Conservation (phyloP, 208 protist genomes). For the Leptomonas seymouri region DNA sequence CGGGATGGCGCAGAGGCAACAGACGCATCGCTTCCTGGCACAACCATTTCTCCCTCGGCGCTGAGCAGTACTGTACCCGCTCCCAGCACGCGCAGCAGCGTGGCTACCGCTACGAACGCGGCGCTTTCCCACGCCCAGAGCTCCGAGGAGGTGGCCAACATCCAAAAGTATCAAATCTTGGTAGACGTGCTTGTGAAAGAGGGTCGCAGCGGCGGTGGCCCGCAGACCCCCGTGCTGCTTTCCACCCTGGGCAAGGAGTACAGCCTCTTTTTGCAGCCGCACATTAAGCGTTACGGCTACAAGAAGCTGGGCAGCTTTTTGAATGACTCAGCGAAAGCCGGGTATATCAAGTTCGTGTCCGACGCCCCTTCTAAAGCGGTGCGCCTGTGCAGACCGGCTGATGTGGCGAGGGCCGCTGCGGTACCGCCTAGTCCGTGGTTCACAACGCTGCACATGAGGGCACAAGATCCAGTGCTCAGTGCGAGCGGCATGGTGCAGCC, state of each 20-base stretch:
- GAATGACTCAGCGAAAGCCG: constrained; percentile 69
- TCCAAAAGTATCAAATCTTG: constrained; percentile 40
- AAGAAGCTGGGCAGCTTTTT: constrained; percentile 83
- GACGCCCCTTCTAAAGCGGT: constrained; percentile 79
- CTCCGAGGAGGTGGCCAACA: constrained; percentile 18
- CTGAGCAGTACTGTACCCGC: background rate
- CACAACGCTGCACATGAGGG: constrained; percentile 39
- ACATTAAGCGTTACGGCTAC: constrained; percentile 64
- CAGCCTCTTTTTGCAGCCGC: constrained; percentile 57
- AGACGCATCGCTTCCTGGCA: background rate
- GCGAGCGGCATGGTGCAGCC: constrained; percentile 3
- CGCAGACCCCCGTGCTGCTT: constrained; percentile 66
- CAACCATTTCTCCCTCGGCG: background rate
- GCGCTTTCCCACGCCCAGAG: background rate
- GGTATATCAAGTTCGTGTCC: constrained; percentile 67
- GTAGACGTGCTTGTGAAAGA: constrained; percentile 76
- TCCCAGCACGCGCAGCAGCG: too few species aligned
- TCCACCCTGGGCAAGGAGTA: constrained; percentile 91
- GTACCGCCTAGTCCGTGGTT: constrained; percentile 67
- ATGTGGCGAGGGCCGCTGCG: constrained; percentile 55
- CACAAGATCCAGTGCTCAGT: constrained; percentile 3
- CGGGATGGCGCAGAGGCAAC: background rate
- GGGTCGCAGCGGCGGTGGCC: constrained; percentile 47
- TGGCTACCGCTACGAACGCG: background rate
- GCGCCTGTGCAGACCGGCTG: constrained; percentile 49